These are phyloP conservation scores for Glonium stellatum DNA, from an alignment of 495 filamentous ascomycete genomes.

Conservation along the genomic window DNA sequence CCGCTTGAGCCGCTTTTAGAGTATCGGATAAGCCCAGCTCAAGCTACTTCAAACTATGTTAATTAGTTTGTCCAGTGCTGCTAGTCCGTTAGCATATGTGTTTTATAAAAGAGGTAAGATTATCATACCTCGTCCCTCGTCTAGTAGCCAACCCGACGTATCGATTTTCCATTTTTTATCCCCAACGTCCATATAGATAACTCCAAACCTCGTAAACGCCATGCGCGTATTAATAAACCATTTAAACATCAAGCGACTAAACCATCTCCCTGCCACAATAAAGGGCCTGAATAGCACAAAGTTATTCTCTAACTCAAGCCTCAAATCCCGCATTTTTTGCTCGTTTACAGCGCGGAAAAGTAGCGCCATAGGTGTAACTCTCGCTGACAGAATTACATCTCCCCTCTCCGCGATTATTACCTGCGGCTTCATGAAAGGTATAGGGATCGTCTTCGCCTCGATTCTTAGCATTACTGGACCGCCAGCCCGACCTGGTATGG, in stretches of 20 bases:
- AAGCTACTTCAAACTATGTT: no score
- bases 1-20: no score
- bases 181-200: slow-evolving; percentile 7
- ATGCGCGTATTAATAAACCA: slow-evolving; percentile 3
- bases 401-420: slow-evolving; percentile 7
- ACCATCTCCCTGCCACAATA: slow-evolving; percentile 10
- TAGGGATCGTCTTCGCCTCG: slow-evolving; percentile 5
- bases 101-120: not conserved
- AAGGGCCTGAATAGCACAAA: slow-evolving; percentile 9
- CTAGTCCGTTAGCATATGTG: not conserved
- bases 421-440: slow-evolving; percentile 7
- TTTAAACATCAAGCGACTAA: slow-evolving; percentile 15
- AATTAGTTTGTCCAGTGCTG: not conserved
- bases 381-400: slow-evolving; percentile 7
- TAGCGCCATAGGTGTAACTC: slow-evolving; percentile 8
- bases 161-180: slow-evolving; percentile 25
- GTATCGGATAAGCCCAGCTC: no score
- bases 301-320: slow-evolving; percentile 13
- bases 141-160: slow-evolving; percentile 13
- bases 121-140: slow-evolving; percentile 22
- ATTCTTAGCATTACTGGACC: slow-evolving; percentile 10
- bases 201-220: slow-evolving; percentile 17
- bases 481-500: slow-evolving; percentile 9
- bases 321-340: slow-evolving; percentile 3
- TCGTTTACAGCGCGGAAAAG: not conserved